Base-by-base conservation (phyloP, 331 rosid genomes). In the Quercus phellos region DNA sequence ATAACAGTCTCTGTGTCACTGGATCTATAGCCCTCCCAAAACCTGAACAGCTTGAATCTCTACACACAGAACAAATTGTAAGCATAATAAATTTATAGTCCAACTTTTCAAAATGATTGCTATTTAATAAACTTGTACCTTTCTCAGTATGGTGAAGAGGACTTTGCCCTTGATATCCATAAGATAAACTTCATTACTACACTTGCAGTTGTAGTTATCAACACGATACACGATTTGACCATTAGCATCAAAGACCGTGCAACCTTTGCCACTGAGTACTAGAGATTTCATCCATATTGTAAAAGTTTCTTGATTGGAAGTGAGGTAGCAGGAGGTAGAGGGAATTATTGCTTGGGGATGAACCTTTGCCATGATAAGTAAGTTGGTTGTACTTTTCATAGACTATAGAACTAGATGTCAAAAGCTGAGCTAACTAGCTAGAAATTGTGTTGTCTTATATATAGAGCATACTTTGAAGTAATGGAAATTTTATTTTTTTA, bases 241-340 rank as follows among this genome's bases (percentile, higher is more conserved):
- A 12, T 85, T 80, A 0, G 93, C 86, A 79, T 90, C 90, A 64
- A 88, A 92, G 24, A 87, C 89, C 1, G 97, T 87, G 30, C 97
- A 91, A 0, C 97, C 97, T 13, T 87, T 84, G 63, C 94, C 85
- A 30, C 81, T 84, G 4, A 85, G 73, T 5, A 92, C 86, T 6
- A 90, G 86, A 51, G 97, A 90, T 58, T 90, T 92, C 97, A 90
- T 90, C 97, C 97, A 92, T 26, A 88, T 78, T 22, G 97, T 92
- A 86, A 90, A 90, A 53, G 83, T 90, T 56, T 88, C 94, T 85
- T 87, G 90, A 61, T 87, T 82, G 19, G 91, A 90, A 75, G 89
- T 79, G 76, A 80, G 59, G 76, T 73, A 80, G 72, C 30, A 30
- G 68, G 82, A 29, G 46, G 77, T 14, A 55, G 85, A 85, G 12